These are phyloP conservation scores for Monosporascus sp. DNA, from an alignment of 2,329 filamentous ascomycete genomes.

Conservation along the genomic window DNA sequence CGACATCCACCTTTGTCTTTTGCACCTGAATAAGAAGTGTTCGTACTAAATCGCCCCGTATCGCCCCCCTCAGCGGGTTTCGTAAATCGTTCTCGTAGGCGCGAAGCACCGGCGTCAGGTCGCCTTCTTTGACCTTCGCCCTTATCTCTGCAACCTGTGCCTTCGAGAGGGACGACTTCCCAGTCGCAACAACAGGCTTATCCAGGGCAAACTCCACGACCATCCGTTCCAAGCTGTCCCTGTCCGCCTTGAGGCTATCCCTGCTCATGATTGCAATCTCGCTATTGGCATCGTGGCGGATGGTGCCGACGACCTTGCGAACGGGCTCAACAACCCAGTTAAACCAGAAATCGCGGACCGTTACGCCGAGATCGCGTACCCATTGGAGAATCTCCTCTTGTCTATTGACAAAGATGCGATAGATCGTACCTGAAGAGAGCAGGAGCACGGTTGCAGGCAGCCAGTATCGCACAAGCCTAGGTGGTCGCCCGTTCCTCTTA, in stretches of 20 bases:
- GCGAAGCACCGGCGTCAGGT: constrained; percentile 83
- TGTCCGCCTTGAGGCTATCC: constrained; percentile 82
- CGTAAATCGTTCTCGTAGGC: constrained; percentile 89
- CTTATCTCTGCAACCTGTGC: constrained; percentile 69
- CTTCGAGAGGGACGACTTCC: constrained; percentile 51
- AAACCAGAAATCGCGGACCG: constrained; percentile 82
- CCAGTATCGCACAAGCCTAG: constrained; percentile 79
- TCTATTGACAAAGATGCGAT: constrained; percentile 69
- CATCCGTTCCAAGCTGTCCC: constrained; percentile 92
- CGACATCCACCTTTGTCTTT: constrained; percentile 97
- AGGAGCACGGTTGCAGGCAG: constrained; percentile 66
- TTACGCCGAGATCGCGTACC: constrained; percentile 73
- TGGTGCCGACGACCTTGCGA: constrained; percentile 80
- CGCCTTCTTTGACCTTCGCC: constrained; percentile 79
- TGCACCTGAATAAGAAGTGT: constrained; percentile 94
- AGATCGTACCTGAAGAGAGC: constrained; percentile 79
- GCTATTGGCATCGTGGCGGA: constrained; percentile 84
- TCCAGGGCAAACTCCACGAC: constrained; percentile 92
- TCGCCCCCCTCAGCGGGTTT: constrained; percentile 72
- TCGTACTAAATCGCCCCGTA: constrained; percentile 81
- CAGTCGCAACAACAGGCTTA: constrained; percentile 59
- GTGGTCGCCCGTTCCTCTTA: constrained; percentile 67
- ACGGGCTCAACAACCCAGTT: constrained; percentile 93
- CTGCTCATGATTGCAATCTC: constrained; percentile 97
- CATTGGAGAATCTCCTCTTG: constrained; percentile 73